Evolutionary conservation across 2,329 filamentous ascomycete species (phyloP).

Genomic region (Myriosclerotinia curreyana): DNA sequence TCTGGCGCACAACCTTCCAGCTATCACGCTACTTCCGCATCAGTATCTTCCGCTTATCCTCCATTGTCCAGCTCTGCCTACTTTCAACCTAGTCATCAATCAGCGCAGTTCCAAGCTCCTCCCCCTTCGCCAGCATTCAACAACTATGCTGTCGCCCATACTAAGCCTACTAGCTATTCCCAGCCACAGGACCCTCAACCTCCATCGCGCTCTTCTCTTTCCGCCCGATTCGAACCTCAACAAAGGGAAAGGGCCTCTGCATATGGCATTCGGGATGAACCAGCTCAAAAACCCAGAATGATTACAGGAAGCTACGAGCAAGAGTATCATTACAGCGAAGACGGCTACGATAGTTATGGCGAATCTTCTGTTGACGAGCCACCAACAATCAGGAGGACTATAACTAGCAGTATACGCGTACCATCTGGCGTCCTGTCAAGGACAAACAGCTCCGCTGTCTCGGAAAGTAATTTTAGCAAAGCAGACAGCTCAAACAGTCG

Average conservation of each 20-base stretch:
- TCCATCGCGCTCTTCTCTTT: slow-evolving; percentile 29
- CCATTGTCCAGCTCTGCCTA: slow-evolving; percentile 19
- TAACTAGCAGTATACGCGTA: slow-evolving; percentile 17
- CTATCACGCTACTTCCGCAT: slow-evolving; percentile 12
- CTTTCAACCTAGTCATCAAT: slow-evolving; percentile 10
- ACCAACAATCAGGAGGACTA: slow-evolving; percentile 3
- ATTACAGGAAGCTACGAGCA: slow-evolving; percentile 16
- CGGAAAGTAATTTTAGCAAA: slow-evolving; percentile 17
- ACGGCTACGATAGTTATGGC: slow-evolving; percentile 14
- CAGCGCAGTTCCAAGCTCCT: slow-evolving; percentile 17
- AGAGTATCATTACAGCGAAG: slow-evolving; percentile 18
- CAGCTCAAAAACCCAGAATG: slow-evolving; percentile 15
- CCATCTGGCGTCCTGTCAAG: slow-evolving; percentile 14
- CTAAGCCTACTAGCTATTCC: slow-evolving; percentile 8
- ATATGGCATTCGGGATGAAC: slow-evolving; percentile 25
- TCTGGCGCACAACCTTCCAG: slow-evolving; percentile 12
- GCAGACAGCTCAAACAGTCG: slow-evolving; percentile 17
- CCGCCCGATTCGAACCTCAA: slow-evolving; percentile 31
- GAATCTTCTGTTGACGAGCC: slow-evolving; percentile 15
- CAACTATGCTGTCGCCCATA: slow-evolving; percentile 6
- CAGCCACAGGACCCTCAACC: slow-evolving; percentile 8
- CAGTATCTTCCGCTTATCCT: slow-evolving; percentile 11
- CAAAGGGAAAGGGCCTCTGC: slow-evolving; percentile 26
- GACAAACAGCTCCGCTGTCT: slow-evolving; percentile 9
- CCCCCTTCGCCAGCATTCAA: slow-evolving; percentile 21